Evolutionary conservation across 225 moss, liverwort and hornwort genomes (phyloP), one percentile per base, ranked within the genome.

Genomic region (Neckera pumila): DNA sequence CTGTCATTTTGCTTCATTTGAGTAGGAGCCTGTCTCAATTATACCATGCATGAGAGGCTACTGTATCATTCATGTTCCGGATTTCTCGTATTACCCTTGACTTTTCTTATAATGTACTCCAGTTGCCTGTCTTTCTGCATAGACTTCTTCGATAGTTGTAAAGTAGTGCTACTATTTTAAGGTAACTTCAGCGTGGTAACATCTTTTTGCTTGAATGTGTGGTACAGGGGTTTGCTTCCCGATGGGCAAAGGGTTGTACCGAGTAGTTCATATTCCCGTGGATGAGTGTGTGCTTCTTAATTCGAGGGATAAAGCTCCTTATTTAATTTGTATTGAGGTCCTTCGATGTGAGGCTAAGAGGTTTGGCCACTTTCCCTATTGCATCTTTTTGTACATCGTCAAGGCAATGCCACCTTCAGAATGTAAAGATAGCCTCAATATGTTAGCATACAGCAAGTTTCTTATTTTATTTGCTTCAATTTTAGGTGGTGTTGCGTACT

Each of bases 231-330:
- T 96, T 59, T 99, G 98, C 87, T 97, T 97, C 78, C 97, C 94
- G 36, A 97, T 97, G 97, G 98, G 98, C 73, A 96, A 93, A 87
- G 96, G 94, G 74, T 90, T 99, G 89, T 95, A 90, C 88, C 96
- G 98, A 86, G 95, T 99, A 86, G 94, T 99, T 91, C 97, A 99
- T 83, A 96, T 99, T 81, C 96, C 98, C 14, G 96, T 94, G 89
- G 97, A 96, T 74, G 97, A 99, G 89, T 92, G 96, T 79, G 97
- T 97, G 67, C 95, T 99, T 73, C 86, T 99, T 43, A 99, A 97
- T 93, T 99, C 97, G 79, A 95, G 98, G 69, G 98, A 99, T 78
- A 99, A 99, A 91, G 98, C 98, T 54, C 98, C 98, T 43, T 99
- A 95, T 86, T 88, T 99, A 88, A 96, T 99, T 79, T 99, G 96